A percentile compares a stretch with the other conserved stretches of the same genome.
Conservation (phyloP, 1,139 yeast genomes). For the Dujonia santamariae region DNA sequence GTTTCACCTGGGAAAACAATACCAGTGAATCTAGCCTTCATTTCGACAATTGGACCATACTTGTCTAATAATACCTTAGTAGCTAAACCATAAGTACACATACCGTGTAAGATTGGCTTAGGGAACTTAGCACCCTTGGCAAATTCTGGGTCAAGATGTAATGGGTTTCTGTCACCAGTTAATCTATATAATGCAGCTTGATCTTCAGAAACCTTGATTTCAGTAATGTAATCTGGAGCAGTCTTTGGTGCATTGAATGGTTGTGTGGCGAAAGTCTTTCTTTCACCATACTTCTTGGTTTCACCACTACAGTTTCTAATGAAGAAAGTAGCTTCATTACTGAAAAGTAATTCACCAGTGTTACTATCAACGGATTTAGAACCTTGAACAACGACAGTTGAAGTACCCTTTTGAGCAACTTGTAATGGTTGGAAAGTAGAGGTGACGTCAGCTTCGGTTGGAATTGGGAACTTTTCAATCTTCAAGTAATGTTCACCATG, state of each 20-base stretch:
- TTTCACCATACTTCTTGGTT: slow-evolving; percentile 45
- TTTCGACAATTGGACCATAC: slow-evolving; percentile 78
- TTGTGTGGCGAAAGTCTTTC: slow-evolving; percentile 59
- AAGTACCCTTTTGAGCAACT: slow-evolving; percentile 83
- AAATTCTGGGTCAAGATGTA: slow-evolving; percentile 89
- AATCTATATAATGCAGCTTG: slow-evolving; percentile 90
- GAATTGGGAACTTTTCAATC: slow-evolving; percentile 75
- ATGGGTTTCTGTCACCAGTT: slow-evolving; percentile 92
- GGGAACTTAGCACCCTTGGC: slow-evolving; percentile 89
- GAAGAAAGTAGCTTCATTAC: slow-evolving; percentile 84
- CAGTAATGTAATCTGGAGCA: slow-evolving; percentile 64
- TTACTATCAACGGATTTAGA: slow-evolving; percentile 65
- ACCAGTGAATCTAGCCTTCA: slow-evolving; percentile 89
- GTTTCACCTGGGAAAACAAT: slow-evolving; percentile 98
- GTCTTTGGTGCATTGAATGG: slow-evolving; percentile 64
- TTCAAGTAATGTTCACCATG: slow-evolving; percentile 96
- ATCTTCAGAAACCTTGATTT: slow-evolving; percentile 61
- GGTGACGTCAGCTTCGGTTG: slow-evolving; percentile 61
- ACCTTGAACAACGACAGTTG: slow-evolving; percentile 78
- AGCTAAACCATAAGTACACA: slow-evolving; percentile 82
- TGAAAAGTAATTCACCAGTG: slow-evolving; percentile 70
- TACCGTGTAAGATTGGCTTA: slow-evolving; percentile 88
- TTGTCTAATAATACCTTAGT: slow-evolving; percentile 75
- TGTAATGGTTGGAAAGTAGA: slow-evolving; percentile 70
- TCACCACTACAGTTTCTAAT: slow-evolving; percentile 80